Conservation (phyloP, 2,329 filamentous ascomycete genomes). For the Phialocephala subalpina region DNA sequence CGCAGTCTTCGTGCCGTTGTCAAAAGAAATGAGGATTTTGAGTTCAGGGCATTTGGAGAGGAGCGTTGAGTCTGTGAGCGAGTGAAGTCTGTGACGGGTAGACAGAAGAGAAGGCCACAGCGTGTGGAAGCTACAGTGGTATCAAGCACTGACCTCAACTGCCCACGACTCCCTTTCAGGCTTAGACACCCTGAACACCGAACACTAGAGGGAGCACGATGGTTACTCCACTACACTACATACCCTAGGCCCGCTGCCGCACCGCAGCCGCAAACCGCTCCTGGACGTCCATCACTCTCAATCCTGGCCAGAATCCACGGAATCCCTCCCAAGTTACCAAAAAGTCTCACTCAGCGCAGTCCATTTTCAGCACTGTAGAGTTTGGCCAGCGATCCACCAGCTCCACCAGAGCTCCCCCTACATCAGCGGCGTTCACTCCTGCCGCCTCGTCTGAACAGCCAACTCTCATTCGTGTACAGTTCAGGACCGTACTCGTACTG, state of each 20-base stretch:
- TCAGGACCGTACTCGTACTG: too few relatives aligned
- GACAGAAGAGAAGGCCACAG: background rate
- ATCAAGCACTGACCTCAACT: background rate
- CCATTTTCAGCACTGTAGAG: background rate
- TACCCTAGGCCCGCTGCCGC: background rate
- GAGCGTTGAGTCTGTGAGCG: background rate
- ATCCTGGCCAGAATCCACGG: background rate
- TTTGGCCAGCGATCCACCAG: background rate
- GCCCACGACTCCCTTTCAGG: background rate
- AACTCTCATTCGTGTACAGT: too few relatives aligned
- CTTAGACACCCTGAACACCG: background rate
- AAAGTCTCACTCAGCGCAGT: background rate
- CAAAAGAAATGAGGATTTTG: background rate
- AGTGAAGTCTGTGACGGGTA: background rate
- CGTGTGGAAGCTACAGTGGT: background rate
- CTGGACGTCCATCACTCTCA: background rate
- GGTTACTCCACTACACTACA: background rate
- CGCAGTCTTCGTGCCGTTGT: conserved; percentile 4
- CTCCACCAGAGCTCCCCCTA: background rate
- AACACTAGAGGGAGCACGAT: background rate
- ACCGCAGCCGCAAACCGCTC: background rate
- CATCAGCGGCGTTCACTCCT: background rate
- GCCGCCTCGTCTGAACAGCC: background rate
- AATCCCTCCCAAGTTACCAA: background rate
- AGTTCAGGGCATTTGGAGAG: background rate